phyloP scores from a whole-genome alignment of 495 filamentous ascomycete genomes.

The Penicillium atrosanguineum region DNA sequence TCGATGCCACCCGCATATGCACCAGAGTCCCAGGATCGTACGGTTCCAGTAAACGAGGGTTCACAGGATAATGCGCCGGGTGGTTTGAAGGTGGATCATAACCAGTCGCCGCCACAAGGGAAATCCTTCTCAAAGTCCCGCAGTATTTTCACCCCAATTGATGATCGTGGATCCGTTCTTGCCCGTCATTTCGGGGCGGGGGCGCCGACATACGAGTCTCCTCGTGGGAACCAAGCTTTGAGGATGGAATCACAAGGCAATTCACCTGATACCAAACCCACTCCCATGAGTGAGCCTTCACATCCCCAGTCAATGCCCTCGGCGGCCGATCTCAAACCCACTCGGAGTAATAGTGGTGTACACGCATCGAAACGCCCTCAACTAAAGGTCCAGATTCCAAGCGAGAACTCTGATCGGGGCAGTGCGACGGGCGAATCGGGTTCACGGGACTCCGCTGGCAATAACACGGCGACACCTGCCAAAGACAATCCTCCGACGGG shows the following conservation, averaged over 20 bases:
- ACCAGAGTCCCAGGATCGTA: conserved; percentile 44
- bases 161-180: conserved; percentile 84
- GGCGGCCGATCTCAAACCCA: conserved; percentile 62
- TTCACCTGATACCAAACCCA: conserved; percentile 44
- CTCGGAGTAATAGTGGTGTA: conserved; percentile 68
- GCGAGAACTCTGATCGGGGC: conserved; percentile 80
- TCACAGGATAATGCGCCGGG: conserved; percentile 41
- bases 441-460: conserved; percentile 66
- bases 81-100: conserved; percentile 39
- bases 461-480: conserved; percentile 49
- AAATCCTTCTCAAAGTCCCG: conserved; percentile 81
- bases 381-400: conserved; percentile 91
- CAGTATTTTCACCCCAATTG: conserved; percentile 96
- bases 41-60: conserved; percentile 32
- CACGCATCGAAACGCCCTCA: conserved; percentile 69
- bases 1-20: conserved; percentile 51
- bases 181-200: conserved; percentile 75
- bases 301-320: conserved; percentile 49
- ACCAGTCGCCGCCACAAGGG: conserved; percentile 52
- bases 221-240: conserved; percentile 39
- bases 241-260: conserved; percentile 47
- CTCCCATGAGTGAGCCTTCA: conserved; percentile 33
- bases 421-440: conserved; percentile 74
- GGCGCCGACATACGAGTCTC: conserved; percentile 44
- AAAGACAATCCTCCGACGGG: conserved; percentile 61